Conservation (phyloP, 352 stramenopile genomes). For the Globisporangium alternatum region DNA sequence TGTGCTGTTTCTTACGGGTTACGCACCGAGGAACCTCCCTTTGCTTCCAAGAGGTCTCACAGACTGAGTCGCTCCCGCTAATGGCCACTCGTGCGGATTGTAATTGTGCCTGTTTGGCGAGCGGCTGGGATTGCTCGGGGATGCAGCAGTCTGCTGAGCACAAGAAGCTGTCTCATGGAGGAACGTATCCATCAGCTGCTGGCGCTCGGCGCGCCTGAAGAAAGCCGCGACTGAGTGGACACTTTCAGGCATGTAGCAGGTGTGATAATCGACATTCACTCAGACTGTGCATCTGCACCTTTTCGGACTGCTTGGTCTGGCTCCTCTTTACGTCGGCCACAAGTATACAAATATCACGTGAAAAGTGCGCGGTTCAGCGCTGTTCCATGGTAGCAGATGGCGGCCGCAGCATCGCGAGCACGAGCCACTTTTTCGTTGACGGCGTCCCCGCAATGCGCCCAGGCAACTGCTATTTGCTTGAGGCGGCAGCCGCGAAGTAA, state of each 20-base stretch:
- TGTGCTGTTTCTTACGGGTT: background rate
- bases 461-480: too few species aligned
- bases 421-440: background rate
- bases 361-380: background rate
- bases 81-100: background rate
- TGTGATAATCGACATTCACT: background rate
- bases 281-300: background rate
- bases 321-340: background rate
- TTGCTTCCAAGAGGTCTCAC: background rate
- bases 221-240: background rate
- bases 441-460: background rate
- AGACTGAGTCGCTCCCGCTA: background rate
- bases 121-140: background rate
- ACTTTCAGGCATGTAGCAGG: background rate
- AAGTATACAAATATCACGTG: background rate
- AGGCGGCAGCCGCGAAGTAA: too few species aligned
- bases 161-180: background rate
- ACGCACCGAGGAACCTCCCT: background rate
- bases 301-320: background rate
- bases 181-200: background rate
- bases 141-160: background rate
- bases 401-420: background rate
- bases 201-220: background rate
- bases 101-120: background rate
- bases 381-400: conserved; percentile 10